phyloP scores from a whole-genome alignment of 495 filamentous ascomycete species.

The Hamigera avellanea region DNA sequence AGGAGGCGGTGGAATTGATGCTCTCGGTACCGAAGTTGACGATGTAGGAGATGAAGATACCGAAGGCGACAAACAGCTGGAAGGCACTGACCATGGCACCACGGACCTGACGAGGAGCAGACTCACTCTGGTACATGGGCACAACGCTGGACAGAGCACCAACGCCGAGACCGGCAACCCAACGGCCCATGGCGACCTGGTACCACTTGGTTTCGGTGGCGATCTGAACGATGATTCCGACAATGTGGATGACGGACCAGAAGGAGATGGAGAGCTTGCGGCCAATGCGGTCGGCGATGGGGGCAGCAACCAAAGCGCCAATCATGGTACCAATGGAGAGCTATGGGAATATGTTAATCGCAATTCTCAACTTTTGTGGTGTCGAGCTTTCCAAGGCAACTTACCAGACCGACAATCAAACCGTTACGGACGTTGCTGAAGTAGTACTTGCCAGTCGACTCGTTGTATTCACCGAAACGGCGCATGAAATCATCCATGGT shows the following conservation, averaged over 20 bases:
- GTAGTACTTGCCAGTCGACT: conserved; percentile 21
- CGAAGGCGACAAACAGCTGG: conserved; percentile 80
- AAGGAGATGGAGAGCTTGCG: conserved; percentile 40
- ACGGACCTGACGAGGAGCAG: conserved; percentile 51
- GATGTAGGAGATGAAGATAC: conserved; percentile 72
- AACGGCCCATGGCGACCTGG: conserved; percentile 41
- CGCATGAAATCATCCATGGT: conserved; percentile 43
- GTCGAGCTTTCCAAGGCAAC: conserved; percentile 6
- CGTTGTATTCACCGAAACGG: conserved; percentile 32
- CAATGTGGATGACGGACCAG: conserved; percentile 51
- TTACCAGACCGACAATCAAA: conserved; percentile 43
- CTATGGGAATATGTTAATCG: conserved; percentile 13
- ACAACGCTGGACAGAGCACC: conserved; percentile 60
- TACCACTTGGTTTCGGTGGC: conserved; percentile 43
- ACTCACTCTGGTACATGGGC: conserved; percentile 66
- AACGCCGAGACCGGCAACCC: conserved; percentile 57
- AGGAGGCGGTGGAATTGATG: conserved; percentile 45
- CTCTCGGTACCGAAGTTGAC: conserved; percentile 67
- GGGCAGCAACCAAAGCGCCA: conserved; percentile 52
- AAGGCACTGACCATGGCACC: conserved; percentile 61
- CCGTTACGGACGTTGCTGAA: conserved; percentile 46
- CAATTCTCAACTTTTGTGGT: background rate
- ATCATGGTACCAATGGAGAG: conserved; percentile 58
- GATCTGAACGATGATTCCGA: conserved; percentile 61
- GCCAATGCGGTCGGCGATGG: conserved; percentile 42